Evolutionary conservation across 2,329 filamentous ascomycete genomes (phyloP).

Genomic region (Alternaria dauci): DNA sequence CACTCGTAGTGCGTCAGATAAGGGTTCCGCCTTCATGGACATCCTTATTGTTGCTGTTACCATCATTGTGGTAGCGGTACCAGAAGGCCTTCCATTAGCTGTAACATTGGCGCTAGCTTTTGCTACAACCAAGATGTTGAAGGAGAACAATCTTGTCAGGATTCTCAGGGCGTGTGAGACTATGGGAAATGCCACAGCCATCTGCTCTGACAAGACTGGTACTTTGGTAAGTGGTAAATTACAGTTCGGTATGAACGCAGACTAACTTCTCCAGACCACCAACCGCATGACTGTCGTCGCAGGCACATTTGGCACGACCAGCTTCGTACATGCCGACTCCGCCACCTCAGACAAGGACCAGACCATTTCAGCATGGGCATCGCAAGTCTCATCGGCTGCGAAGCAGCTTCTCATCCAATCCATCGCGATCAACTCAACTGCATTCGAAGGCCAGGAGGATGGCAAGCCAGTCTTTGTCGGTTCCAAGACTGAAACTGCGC

Average conservation of each 20-base stretch:
- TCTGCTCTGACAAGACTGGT: conserved; percentile 50
- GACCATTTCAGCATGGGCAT: conserved; percentile 52
- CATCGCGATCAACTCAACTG: conserved; percentile 59
- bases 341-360: conserved; percentile 52
- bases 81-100: conserved; percentile 50
- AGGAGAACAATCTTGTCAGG: conserved; percentile 48
- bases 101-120: conserved; percentile 49
- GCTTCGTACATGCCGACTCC: conserved; percentile 61
- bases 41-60: conserved; percentile 55
- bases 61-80: conserved; percentile 54
- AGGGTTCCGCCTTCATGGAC: conserved; percentile 51
- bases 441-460: conserved; percentile 57
- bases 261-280: conserved; percentile 34
- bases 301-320: conserved; percentile 47
- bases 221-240: conserved; percentile 25
- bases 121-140: conserved; percentile 47
- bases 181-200: conserved; percentile 49
- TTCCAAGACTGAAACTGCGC: conserved; percentile 66
- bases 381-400: conserved; percentile 54
- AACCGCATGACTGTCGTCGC: conserved; percentile 56
- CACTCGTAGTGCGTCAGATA: conserved; percentile 33
- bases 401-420: conserved; percentile 42
- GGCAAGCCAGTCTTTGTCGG: conserved; percentile 62
- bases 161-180: conserved; percentile 47
- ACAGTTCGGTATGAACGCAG: too few species aligned